These are phyloP conservation scores for Ganoderma sinense DNA, from an alignment of 1,284 basidiomycete species.

Conservation along the genomic window DNA sequence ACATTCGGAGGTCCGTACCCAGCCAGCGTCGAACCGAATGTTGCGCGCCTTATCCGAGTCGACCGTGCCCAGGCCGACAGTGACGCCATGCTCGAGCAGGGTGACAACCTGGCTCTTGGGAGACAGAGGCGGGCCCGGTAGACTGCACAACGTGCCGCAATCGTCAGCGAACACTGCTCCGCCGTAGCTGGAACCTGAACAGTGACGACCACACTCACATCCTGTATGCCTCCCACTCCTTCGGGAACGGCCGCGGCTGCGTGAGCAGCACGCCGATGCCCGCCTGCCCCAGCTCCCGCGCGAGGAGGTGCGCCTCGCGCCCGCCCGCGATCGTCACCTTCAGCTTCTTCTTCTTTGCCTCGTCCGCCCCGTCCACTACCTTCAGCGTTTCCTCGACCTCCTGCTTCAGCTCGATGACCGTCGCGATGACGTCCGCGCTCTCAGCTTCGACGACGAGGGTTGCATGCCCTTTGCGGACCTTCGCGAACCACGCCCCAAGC, in stretches of 20 bases:
- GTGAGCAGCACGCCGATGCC: conserved; percentile 79
- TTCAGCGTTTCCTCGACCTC: conserved; percentile 61
- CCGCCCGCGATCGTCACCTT: conserved; percentile 73
- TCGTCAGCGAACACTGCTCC: conserved; percentile 36
- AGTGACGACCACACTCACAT: conserved; percentile 46
- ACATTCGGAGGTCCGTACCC: conserved; percentile 44
- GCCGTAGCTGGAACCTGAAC: too few relatives aligned
- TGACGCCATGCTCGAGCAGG: conserved; percentile 72
- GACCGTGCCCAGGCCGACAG: conserved; percentile 72
- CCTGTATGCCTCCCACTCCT: conserved; percentile 60
- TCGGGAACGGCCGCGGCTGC: conserved; percentile 65
- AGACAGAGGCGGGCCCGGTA: conserved; percentile 79
- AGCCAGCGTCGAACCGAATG: conserved; percentile 66
- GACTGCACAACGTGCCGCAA: conserved; percentile 45
- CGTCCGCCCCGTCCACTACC: not conserved
- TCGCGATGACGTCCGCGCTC: conserved; percentile 81
- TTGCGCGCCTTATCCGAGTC: conserved; percentile 65
- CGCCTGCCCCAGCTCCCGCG: conserved; percentile 74
- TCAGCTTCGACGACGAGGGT: conserved; percentile 64
- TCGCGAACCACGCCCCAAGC: conserved; percentile 59
- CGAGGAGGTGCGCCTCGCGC: conserved; percentile 78
- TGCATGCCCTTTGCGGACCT: conserved; percentile 58
- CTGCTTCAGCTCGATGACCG: conserved; percentile 76
- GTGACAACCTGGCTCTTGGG: conserved; percentile 66
- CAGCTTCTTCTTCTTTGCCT: conserved; percentile 38